Evolutionary conservation across 2,329 filamentous ascomycete genomes (phyloP).

Genomic region (Ustulina deusta): DNA sequence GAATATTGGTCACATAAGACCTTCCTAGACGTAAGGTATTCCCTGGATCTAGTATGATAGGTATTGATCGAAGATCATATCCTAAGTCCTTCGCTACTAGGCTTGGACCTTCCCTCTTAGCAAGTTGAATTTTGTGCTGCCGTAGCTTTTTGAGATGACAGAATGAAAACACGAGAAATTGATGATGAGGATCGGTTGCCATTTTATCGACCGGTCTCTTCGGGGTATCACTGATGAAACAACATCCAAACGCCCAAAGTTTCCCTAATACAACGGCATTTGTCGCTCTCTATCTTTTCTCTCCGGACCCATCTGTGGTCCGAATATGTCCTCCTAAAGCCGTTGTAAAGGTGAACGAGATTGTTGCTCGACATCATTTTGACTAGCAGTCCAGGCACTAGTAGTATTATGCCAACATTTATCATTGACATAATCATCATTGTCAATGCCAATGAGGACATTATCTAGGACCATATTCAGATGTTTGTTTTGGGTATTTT

Average conservation of each 20-base stretch:
- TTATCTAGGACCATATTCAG: background rate
- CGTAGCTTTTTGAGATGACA: background rate
- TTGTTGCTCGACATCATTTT: background rate
- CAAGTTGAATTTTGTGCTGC: background rate
- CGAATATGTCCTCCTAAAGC: background rate
- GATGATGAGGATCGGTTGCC: background rate
- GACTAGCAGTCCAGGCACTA: background rate
- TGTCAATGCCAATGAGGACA: background rate
- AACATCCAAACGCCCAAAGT: conserved; percentile 18
- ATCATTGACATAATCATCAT: background rate
- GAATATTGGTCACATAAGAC: background rate
- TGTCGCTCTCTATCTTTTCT: background rate
- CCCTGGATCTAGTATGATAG: background rate
- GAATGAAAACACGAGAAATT: background rate
- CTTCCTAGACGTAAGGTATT: background rate
- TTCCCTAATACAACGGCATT: conserved; percentile 8
- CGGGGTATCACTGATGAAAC: conserved; percentile 20
- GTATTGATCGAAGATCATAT: background rate
- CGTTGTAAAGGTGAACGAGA: background rate
- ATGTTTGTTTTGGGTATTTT: background rate
- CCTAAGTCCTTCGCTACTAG: conserved; percentile 7
- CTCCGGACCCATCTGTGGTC: background rate
- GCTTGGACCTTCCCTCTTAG: background rate
- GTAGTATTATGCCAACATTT: background rate
- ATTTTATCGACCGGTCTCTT: background rate